phyloP scores from a whole-genome alignment of 805 yeast species.

The Blastobotrys terrestris region DNA sequence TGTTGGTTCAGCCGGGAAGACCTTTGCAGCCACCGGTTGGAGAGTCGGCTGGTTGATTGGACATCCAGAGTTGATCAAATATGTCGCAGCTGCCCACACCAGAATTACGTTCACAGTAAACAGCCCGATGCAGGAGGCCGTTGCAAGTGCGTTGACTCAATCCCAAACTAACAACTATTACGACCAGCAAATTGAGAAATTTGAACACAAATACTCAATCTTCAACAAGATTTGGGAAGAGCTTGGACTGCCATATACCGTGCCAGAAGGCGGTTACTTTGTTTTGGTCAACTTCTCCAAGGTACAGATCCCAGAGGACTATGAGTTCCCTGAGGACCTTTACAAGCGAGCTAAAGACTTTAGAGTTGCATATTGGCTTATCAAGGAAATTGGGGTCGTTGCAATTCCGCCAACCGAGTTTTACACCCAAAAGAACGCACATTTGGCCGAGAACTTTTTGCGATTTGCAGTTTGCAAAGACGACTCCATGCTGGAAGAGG shows the following conservation, averaged over 20 bases:
- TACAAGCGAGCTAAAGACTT: conserved; percentile 71
- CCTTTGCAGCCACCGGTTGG: conserved; percentile 99
- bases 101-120: conserved; percentile 90
- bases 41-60: conserved; percentile 96
- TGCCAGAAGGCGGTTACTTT: conserved; percentile 91
- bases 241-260: conserved; percentile 80
- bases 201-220: conserved; percentile 63
- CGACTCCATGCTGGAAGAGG: conserved; percentile 70
- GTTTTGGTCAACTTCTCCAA: conserved; percentile 81
- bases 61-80: conserved; percentile 69
- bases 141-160: conserved; percentile 63
- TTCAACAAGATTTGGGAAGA: conserved; percentile 78
- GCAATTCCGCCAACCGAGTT: conserved; percentile 98
- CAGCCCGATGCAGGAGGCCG: conserved; percentile 88
- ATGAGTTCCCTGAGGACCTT: conserved; percentile 66
- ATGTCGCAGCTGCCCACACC: conserved; percentile 84
- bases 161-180: conserved; percentile 65
- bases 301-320: conserved; percentile 70
- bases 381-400: conserved; percentile 87
- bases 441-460: conserved; percentile 73
- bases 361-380: conserved; percentile 86
- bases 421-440: conserved; percentile 61
- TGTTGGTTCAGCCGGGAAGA: conserved; percentile 95
- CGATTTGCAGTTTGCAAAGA: conserved; percentile 97
- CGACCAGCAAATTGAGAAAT: conserved; percentile 59